Percentiles rank a stretch among this genome's conserved stretches.
These are phyloP conservation scores for Lycium ferocissimum DNA, from an alignment of 257 asterid species.

Conservation along the genomic window DNA sequence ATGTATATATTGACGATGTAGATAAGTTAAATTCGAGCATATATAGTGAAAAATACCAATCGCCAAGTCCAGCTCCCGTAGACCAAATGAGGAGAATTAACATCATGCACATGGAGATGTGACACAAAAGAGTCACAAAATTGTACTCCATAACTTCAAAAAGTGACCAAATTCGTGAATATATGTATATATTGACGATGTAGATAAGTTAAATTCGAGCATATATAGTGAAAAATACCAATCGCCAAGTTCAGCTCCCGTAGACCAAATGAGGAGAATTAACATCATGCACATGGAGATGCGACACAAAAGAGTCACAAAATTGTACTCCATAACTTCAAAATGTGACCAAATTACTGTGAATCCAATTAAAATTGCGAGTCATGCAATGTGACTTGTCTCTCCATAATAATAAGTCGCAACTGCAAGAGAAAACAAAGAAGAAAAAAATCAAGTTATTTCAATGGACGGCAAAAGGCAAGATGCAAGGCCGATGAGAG, in stretches of 20 bases:
- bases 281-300: conserved; percentile 57
- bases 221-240: conserved; percentile 37
- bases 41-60: conserved; percentile 39
- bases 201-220: neutral
- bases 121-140: conserved; percentile 43
- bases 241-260: conserved; percentile 44
- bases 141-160: conserved; percentile 63
- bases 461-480: neutral
- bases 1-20: neutral
- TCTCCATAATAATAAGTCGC: conserved; percentile 69
- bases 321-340: conserved; percentile 60
- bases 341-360: conserved; percentile 60
- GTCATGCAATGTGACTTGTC: no score
- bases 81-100: conserved; percentile 62
- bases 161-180: conserved; percentile 64
- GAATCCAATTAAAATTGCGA: conserved; percentile 51
- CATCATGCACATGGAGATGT: conserved; percentile 58
- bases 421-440: conserved; percentile 38
- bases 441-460: neutral
- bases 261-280: conserved; percentile 60
- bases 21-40: neutral
- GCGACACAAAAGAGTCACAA: conserved; percentile 59
- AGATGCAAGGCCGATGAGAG: no score
- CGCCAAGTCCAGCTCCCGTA: conserved; percentile 43
- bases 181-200: neutral